Percentiles rank a stretch among this genome's conserved stretches.
Conservation (phyloP, 306 rosid genomes). For the Elaeagnus macrophylla region DNA sequence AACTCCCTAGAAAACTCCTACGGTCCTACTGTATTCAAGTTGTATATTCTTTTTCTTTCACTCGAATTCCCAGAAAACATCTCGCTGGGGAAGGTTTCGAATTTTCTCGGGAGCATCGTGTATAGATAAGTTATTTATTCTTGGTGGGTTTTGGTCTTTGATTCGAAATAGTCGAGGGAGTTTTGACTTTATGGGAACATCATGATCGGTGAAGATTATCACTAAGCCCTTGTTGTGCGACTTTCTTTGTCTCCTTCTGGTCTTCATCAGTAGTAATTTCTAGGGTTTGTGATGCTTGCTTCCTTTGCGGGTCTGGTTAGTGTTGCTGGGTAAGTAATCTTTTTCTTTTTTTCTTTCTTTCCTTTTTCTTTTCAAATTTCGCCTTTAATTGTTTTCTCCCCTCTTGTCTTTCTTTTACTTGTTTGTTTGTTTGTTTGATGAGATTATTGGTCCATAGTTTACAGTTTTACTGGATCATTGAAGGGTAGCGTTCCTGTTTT, state of each 20-base stretch:
- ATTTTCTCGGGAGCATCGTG: constrained; percentile 21
- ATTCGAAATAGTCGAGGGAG: constrained; percentile 11
- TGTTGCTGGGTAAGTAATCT: constrained; percentile 22
- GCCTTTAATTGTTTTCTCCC: constrained; percentile 5
- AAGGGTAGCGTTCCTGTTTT: no score
- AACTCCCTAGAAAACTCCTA: constrained; percentile 9
- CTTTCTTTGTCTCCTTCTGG: constrained; percentile 14
- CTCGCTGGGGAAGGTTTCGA: constrained; percentile 11
- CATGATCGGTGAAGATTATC: constrained; percentile 23
- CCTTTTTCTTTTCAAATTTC: constrained; percentile 1
- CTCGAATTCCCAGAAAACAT: constrained; percentile 1
- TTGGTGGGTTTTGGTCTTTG: constrained; percentile 20
- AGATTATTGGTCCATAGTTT: no score
- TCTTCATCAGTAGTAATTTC: constrained; percentile 10
- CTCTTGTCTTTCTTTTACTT: neutral
- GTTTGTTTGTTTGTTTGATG: no score
- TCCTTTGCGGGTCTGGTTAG: constrained; percentile 23
- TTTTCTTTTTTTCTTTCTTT: constrained; percentile 14
- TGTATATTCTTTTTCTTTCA: neutral
- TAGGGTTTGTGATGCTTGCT: constrained; percentile 32
- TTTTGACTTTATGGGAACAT: constrained; percentile 14
- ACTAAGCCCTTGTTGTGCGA: constrained; percentile 1
- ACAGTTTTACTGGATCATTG: no score
- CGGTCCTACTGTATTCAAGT: neutral
- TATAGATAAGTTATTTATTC: constrained; percentile 11